These are phyloP conservation scores for Pontederia crassipes DNA, from an alignment of 176 grass and related monocot species.

Conservation along the genomic window DNA sequence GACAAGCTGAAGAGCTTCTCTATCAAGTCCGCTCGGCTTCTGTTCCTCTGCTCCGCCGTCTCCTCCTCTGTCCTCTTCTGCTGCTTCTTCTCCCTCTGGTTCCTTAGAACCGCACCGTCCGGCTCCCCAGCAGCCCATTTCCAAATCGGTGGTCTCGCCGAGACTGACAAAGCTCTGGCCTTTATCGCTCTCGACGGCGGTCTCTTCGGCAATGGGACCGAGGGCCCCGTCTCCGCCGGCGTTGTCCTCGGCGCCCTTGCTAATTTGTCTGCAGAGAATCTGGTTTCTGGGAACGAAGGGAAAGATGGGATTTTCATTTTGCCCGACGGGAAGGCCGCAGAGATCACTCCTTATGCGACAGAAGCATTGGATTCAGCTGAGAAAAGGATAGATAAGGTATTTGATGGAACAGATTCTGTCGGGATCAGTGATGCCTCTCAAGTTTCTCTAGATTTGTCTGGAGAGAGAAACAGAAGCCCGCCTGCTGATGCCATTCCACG, in stretches of 20 bases:
- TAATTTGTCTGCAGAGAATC: conserved; percentile 10
- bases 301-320: conserved; percentile 16
- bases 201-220: conserved; percentile 1
- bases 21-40: conserved; percentile 34
- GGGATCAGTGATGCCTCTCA: not conserved
- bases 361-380: conserved; percentile 18
- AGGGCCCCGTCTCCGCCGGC: not conserved
- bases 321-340: conserved; percentile 4
- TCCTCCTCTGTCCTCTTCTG: conserved; percentile 64
- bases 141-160: conserved; percentile 5
- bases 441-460: not conserved
- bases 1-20: conserved; percentile 39
- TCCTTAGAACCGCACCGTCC: conserved; percentile 32
- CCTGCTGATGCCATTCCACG: not conserved
- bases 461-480: not conserved
- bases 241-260: not conserved
- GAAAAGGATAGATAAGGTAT: not conserved
- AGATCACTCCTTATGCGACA: conserved; percentile 16
- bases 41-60: conserved; percentile 38
- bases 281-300: conserved; percentile 10
- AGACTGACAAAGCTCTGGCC: not conserved
- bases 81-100: conserved; percentile 49
- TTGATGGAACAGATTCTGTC: not conserved
- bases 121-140: not conserved
- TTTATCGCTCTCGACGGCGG: conserved; percentile 6